Conservation (phyloP, 768 basidiomycete genomes). For the Xerocomellus intermedius region DNA sequence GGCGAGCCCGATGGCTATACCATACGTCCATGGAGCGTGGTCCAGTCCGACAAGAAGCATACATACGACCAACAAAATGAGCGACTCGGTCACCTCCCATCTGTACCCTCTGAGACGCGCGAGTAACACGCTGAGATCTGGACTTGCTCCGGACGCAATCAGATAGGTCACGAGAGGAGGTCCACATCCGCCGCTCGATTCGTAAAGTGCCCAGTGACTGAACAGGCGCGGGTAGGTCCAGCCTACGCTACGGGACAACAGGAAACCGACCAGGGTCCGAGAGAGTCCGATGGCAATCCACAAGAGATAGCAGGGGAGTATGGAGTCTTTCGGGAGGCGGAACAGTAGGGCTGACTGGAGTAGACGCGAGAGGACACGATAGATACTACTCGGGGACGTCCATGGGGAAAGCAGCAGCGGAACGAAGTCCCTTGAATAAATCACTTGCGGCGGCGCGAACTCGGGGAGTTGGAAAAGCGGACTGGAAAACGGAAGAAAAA, state of each 20-base stretch:
- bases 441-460: slow-evolving; percentile 40
- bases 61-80: slow-evolving; percentile 9
- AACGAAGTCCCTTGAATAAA: slow-evolving; percentile 33
- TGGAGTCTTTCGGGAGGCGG: slow-evolving; percentile 3
- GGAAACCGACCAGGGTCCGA: slow-evolving; percentile 19
- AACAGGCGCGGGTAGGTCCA: slow-evolving; percentile 40
- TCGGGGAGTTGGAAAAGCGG: slow-evolving; percentile 17
- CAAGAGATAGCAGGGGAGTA: slow-evolving; percentile 14
- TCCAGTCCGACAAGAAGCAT: slow-evolving; percentile 30
- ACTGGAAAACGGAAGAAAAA: slow-evolving; percentile 6
- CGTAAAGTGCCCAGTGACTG: slow-evolving; percentile 41
- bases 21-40: slow-evolving; percentile 41
- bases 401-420: slow-evolving; percentile 38
- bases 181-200: slow-evolving; percentile 38
- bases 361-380: slow-evolving; percentile 22
- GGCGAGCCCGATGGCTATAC: slow-evolving; percentile 27
- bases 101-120: slow-evolving; percentile 7
- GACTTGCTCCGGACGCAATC: slow-evolving; percentile 18
- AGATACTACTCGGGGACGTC: slow-evolving; percentile 27
- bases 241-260: slow-evolving; percentile 31
- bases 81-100: slow-evolving; percentile 17
- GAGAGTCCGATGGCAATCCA: slow-evolving; percentile 25
- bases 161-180: slow-evolving; percentile 29
- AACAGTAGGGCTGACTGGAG: slow-evolving; percentile 19
- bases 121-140: slow-evolving; percentile 1